phyloP scores from a whole-genome alignment of 345 rosid species.

The Trapa bicornis region DNA sequence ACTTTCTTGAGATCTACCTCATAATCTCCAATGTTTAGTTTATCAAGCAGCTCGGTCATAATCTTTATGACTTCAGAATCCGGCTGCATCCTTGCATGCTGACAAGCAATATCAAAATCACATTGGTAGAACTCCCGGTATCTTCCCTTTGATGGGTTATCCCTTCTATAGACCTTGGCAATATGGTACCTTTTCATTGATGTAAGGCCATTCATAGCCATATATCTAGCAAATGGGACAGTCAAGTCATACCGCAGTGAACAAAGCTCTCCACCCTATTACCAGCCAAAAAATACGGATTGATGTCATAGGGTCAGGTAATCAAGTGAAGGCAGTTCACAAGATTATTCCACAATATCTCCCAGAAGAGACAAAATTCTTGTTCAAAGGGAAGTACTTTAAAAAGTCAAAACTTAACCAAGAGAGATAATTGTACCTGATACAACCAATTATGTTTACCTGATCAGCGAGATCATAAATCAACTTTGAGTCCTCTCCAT shows the following conservation, averaged over 20 bases:
- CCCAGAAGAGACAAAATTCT: neutral
- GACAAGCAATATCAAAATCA: constrained; percentile 91
- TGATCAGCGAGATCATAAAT: constrained; percentile 91
- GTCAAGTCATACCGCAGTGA: constrained; percentile 88
- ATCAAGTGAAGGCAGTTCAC: neutral
- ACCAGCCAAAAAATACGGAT: neutral
- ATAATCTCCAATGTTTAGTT: constrained; percentile 71
- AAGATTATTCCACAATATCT: neutral
- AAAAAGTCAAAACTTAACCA: neutral
- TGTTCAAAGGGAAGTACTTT: neutral
- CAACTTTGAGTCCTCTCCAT: constrained; percentile 93
- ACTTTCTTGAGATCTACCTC: constrained; percentile 31
- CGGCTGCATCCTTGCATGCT: constrained; percentile 79
- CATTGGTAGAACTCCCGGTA: constrained; percentile 97
- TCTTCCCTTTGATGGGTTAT: constrained; percentile 91
- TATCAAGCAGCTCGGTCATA: constrained; percentile 71
- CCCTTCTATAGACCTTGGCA: constrained; percentile 85
- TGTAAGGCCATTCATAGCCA: constrained; percentile 81
- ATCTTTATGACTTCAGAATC: constrained; percentile 73
- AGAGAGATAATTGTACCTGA: neutral
- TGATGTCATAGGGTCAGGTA: neutral
- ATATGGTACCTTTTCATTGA: constrained; percentile 80
- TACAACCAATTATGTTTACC: constrained; percentile 27
- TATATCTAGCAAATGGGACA: constrained; percentile 84
- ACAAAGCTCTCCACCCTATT: constrained; percentile 94